These are phyloP conservation scores for Aspergillus sp. DNA, from an alignment of 2,329 filamentous ascomycete genomes.

Conservation along the genomic window DNA sequence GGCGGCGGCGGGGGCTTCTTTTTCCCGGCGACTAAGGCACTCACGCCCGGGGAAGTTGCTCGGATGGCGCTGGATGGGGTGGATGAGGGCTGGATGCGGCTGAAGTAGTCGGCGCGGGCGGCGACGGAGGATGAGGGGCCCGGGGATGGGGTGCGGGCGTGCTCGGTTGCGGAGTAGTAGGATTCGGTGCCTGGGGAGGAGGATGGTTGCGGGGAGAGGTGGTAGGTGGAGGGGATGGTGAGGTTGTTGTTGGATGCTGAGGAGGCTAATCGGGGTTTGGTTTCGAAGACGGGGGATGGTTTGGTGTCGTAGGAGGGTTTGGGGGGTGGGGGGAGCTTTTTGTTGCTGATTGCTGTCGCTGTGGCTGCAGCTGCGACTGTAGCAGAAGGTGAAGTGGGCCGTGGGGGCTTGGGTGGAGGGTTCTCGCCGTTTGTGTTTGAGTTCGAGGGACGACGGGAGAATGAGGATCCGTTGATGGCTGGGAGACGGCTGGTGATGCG, in stretches of 20 bases:
- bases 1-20: slow-evolving; percentile 78
- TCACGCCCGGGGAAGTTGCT: background rate
- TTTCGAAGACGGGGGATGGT: slow-evolving; percentile 11
- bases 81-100: slow-evolving; percentile 30
- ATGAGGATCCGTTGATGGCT: background rate
- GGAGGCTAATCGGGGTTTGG: slow-evolving; percentile 17
- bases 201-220: slow-evolving; percentile 11
- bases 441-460: slow-evolving; percentile 33
- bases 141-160: slow-evolving; percentile 29
- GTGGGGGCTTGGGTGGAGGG: slow-evolving; percentile 22
- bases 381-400: slow-evolving; percentile 8
- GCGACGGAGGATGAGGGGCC: slow-evolving; percentile 40
- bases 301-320: slow-evolving; percentile 10
- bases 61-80: slow-evolving; percentile 29
- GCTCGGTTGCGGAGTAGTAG: slow-evolving; percentile 31
- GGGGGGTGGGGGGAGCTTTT: slow-evolving; percentile 22
- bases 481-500: slow-evolving; percentile 46
- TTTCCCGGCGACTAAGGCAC: slow-evolving; percentile 48
- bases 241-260: slow-evolving; percentile 15
- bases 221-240: slow-evolving; percentile 3
- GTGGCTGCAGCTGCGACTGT: too few species aligned
- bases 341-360: too few species aligned
- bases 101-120: slow-evolving; percentile 44
- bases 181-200: slow-evolving; percentile 12
- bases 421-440: slow-evolving; percentile 31